Evolutionary conservation across 1,139 yeast genomes (phyloP), one percentile per base, ranked within the genome.

Genomic region (Wickerhamomyces sp.): DNA sequence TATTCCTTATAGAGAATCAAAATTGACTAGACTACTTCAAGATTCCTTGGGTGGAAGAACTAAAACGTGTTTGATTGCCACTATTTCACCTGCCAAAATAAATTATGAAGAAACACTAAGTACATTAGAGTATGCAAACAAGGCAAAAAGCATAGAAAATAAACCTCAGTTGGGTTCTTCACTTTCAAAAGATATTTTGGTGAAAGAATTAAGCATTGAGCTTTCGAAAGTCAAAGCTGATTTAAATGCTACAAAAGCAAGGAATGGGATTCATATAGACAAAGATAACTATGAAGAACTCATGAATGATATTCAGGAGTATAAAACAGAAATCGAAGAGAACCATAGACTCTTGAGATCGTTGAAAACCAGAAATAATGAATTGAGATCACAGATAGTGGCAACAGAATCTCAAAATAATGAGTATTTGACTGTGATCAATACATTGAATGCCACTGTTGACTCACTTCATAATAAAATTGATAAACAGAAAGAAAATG

Each of bases 11-110:
- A 32, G 35, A 25, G 35, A 32, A 17, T 85, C 82, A 0, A 79
- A 78, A 51, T 64, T 80, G 37, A 80, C 88, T 0, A 64, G 85
- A 47, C 58, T 80, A 28, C 63, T 80, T 34, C 83, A 77, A 50
- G 88, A 80, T 49, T 79, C 85, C 0, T 61, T 80, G 19, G 86
- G 86, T 4, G 88, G 88, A 4, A 70, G 72, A 48, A 79, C 87
- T 1, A 79, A 78, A 51, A 80, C 87, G 0, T 72, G 81, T 7
- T 61, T 80, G 40, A 77, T 80, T 27, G 83, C 86, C 14, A 79
- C 95, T 1, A 72, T 80, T 7, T 79, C 86, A 0, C 87, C 87
- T 0, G 84, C 86, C 10, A 74, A 70, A 54, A 61, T 77, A 14
- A 78, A 77, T 44, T 58, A 72, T 21, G 84, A 79, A 27, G 87